phyloP scores from a whole-genome alignment of 345 rosid species.

The Citrus australasica region DNA sequence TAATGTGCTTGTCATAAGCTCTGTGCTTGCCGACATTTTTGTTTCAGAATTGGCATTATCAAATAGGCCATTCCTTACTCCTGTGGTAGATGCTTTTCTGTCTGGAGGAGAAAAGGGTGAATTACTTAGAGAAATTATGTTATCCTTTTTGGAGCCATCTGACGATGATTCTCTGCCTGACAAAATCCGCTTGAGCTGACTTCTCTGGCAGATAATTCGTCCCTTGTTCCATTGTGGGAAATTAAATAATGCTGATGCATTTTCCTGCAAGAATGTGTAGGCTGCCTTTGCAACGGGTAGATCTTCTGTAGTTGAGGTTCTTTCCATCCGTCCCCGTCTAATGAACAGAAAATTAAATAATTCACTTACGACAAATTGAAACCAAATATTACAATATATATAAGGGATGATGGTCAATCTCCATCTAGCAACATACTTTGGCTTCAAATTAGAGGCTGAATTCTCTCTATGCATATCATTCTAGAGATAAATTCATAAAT shows the following conservation, averaged over 20 bases:
- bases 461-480: background rate
- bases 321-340: constrained; percentile 81
- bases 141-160: constrained; percentile 35
- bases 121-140: constrained; percentile 50
- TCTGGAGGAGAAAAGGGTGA: constrained; percentile 41
- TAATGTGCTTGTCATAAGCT: constrained; percentile 57
- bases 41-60: constrained; percentile 26
- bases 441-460: background rate
- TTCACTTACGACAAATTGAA: background rate
- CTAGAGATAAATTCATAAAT: background rate
- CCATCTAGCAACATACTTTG: background rate
- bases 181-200: constrained; percentile 69
- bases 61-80: constrained; percentile 20
- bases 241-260: constrained; percentile 60
- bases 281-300: constrained; percentile 65
- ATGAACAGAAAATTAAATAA: constrained; percentile 2
- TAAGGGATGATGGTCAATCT: background rate
- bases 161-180: constrained; percentile 44
- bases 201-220: constrained; percentile 76
- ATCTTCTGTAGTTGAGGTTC: constrained; percentile 49
- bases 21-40: constrained; percentile 36
- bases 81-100: constrained; percentile 31
- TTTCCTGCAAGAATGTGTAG: constrained; percentile 59
- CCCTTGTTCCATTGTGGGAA: constrained; percentile 83
- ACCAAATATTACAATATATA: background rate